phyloP scores from a whole-genome alignment of 2,329 filamentous ascomycete genomes.

The Sclerotinia glacialis region DNA sequence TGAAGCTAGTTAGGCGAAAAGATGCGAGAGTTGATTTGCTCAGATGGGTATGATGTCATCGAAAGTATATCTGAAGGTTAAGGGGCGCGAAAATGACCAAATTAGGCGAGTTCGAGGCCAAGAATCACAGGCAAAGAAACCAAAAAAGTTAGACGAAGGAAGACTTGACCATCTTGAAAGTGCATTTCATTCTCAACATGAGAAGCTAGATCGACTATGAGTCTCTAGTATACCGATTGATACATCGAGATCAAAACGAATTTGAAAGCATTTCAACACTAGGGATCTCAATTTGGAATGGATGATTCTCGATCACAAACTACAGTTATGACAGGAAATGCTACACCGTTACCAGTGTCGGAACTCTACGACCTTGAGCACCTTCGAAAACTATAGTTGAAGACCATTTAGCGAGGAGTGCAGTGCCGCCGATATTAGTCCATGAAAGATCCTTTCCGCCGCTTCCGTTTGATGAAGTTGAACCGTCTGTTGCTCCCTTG shows the following conservation, averaged over 20 bases:
- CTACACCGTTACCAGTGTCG: background rate
- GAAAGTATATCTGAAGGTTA: constrained; percentile 31
- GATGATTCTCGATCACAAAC: constrained; percentile 2
- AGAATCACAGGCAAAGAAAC: constrained; percentile 28
- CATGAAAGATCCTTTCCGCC: background rate
- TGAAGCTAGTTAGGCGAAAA: constrained; percentile 48
- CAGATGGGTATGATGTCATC: constrained; percentile 51
- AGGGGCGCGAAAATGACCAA: constrained; percentile 10
- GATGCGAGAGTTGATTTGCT: constrained; percentile 48
- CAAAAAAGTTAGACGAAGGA: constrained; percentile 28
- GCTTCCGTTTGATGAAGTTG: background rate
- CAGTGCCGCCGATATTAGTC: background rate
- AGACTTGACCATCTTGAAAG: constrained; percentile 30
- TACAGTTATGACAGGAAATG: background rate
- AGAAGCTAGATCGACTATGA: constrained; percentile 32
- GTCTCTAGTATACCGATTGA: constrained; percentile 30
- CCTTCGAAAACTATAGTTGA: background rate
- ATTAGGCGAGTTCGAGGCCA: constrained; percentile 33
- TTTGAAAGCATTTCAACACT: constrained; percentile 11
- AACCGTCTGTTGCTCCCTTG: background rate
- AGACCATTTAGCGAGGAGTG: background rate
- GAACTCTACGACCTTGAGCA: background rate
- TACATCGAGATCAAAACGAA: constrained; percentile 27
- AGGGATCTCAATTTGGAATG: background rate
- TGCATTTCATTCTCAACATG: constrained; percentile 29